Percentiles rank a stretch among this genome's conserved stretches.
These are phyloP conservation scores for Blastobotrys capitulatus DNA, from an alignment of 1,139 yeast species.

Conservation along the genomic window DNA sequence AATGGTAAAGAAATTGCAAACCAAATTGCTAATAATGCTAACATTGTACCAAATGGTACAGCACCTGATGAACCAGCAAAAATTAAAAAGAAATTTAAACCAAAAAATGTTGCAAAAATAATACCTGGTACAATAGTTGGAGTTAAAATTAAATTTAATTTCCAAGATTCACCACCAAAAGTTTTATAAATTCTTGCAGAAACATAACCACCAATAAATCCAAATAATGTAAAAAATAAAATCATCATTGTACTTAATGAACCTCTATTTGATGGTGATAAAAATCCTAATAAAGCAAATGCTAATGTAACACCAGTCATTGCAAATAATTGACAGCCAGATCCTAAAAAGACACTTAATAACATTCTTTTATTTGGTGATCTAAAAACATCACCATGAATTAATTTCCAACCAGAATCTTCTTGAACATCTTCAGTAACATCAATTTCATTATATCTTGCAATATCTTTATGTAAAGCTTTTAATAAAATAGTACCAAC, in stretches of 20 bases:
- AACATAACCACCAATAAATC: conserved; percentile 78
- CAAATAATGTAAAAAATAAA: conserved; percentile 71
- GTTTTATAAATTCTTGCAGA: conserved; percentile 81
- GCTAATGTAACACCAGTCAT: conserved; percentile 71
- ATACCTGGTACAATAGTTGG: conserved; percentile 81
- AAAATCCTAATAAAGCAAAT: conserved; percentile 81
- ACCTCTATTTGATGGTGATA: conserved; percentile 94
- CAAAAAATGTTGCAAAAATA: conserved; percentile 56
- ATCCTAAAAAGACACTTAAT: conserved; percentile 76
- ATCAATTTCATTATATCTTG: conserved; percentile 83
- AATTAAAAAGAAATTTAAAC: conserved; percentile 77
- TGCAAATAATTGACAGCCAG: conserved; percentile 78
- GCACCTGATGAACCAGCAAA: conserved; percentile 87
- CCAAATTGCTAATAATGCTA: conserved; percentile 80
- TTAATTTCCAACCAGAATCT: conserved; percentile 96
- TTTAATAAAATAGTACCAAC: conserved; percentile 76
- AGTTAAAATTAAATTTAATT: conserved; percentile 72
- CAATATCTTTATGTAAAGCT: conserved; percentile 79
- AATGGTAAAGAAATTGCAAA: conserved; percentile 79
- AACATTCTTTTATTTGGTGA: conserved; percentile 68
- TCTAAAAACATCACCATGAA: conserved; percentile 94
- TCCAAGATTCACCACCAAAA: conserved; percentile 92
- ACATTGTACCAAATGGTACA: conserved; percentile 85
- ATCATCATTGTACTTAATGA: conserved; percentile 87
- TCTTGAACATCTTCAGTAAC: conserved; percentile 78